A percentile compares a stretch with the other conserved stretches of the same genome.
Conservation (phyloP, 257 asterid species). For the Mentha longifolia region DNA sequence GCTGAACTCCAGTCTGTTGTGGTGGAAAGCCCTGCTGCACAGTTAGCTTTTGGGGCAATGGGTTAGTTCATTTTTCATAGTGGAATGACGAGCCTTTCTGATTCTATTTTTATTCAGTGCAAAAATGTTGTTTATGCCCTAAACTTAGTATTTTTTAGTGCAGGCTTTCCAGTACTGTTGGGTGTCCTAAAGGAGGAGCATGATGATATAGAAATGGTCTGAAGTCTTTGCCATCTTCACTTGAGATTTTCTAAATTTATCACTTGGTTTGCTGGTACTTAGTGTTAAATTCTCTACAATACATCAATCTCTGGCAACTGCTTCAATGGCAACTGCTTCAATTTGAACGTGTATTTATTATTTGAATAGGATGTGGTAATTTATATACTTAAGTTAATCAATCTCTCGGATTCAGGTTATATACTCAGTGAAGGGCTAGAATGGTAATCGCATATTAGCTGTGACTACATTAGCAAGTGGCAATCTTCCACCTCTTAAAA, state of each 20-base stretch:
- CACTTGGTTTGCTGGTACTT: neutral
- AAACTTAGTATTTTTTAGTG: conserved; percentile 31
- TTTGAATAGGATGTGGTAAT: neutral
- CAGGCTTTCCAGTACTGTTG: conserved; percentile 91
- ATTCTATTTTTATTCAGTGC: conserved; percentile 15
- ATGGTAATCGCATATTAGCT: neutral
- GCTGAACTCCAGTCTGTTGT: conserved; percentile 88
- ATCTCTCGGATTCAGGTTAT: neutral
- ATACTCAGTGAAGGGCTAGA: neutral
- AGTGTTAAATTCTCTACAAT: neutral
- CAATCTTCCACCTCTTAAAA: neutral
- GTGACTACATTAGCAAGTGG: neutral
- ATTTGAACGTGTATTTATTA: neutral
- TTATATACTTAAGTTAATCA: neutral
- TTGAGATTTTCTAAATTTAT: conserved; percentile 2
- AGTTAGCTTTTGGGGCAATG: conserved; percentile 97
- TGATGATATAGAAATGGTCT: conserved; percentile 94
- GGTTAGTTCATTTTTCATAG: conserved; percentile 58
- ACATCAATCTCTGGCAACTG: conserved; percentile 1
- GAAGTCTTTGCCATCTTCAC: conserved; percentile 35
- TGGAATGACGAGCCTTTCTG: conserved; percentile 21
- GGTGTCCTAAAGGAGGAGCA: conserved; percentile 93
- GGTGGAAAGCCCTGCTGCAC: conserved; percentile 78
- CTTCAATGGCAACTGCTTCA: neutral
- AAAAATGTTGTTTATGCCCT: conserved; percentile 25